Base-by-base conservation (phyloP, 169 alveolate genomes). In the Cryptosporidium sp. region DNA sequence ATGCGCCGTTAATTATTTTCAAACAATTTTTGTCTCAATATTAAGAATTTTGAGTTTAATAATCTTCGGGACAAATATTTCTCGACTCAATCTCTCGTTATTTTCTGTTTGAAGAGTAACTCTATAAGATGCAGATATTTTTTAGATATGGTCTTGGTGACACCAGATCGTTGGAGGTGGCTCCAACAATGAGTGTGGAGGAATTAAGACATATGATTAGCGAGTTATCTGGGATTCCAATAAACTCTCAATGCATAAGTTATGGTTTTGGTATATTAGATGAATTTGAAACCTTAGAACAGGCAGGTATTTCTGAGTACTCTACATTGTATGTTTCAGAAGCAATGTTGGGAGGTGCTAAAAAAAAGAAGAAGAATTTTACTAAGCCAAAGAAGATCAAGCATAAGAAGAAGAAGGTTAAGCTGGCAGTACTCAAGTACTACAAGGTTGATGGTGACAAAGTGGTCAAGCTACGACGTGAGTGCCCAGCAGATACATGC, bases 321-420 rank as follows among this genome's bases (percentile, higher is more conserved):
- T 80, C 89, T 41, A 80, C 89, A 0, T 26, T 80, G 48, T 67
- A 29, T 80, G 61, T 80, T 8, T 62, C 74, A 12, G 52, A 48
- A 37, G 61, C 74, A 43, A n/a, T 67, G 65, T 48, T 80, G 23
- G 99, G 98, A 70, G 98, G 97, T 93, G 96, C 96, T 93, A 97
- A 97, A 92, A 95, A 97, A 74, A 96, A 96, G 96, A 96, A 95
- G 96, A 96, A 96, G 95, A 95, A 94, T 70, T 96, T 95, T 95
- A 95, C 98, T 86, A 96, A 96, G 85, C 99, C 99, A 51, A 97
- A 97, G 96, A 95, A 95, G 91, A 94, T 93, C 75, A 97, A 97
- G 96, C 99, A 98, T 94, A 97, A 97, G 97, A 97, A 98, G 97
- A 98, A 97, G 97, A 98, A 98, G 97, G 98, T 97, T 70, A 97